Base-by-base conservation (phyloP, 768 basidiomycete genomes). In the Hydnum rufescens region DNA sequence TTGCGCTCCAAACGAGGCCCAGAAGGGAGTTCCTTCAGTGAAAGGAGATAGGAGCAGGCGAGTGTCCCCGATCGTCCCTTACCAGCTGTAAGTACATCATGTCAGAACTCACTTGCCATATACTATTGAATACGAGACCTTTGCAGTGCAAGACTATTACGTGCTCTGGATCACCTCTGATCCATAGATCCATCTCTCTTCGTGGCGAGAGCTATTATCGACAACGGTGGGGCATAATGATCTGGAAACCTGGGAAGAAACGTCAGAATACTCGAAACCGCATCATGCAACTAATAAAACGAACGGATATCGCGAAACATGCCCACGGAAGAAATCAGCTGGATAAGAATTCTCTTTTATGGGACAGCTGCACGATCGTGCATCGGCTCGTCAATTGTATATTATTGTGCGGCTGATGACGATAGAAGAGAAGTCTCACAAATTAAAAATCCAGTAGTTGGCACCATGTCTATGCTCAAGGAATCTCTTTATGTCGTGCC, bases 91-190 rank as follows among this genome's bases (percentile, higher is more conserved):
- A 54, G 13, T 2, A 23, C n/a, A 4, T 16, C 32, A 3, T 18
- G 32, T 25, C 16, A 25, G 31, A 22, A 26, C 51, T 32, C 1
- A 54, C 60, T 53, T 49, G 54, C 61, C 57, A 56, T 66, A 39
- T 54, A 56, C 52, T 47, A 28, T 23, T 26, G 19, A 29, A 29
- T 32, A 18, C 19, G 23, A 22, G 61, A 75, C 83, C 87, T 75
- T 90, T 90, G 63, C 87, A 90, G 58, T 90, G 88, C 0, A 90
- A 69, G 3, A 88, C 87, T 2, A 77, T 78, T 4, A 89, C 79
- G 32, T 80, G 67, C 3, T 82, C 73, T 1, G 70, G 66, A 5
- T 78, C 75, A 0, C 72, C 77, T 30, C 70, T 67, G 1, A 90
- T 67, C 84, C 84, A 90, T 4, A 69, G 64, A 32, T 70, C 70